A percentile compares a stretch with the other conserved stretches of the same genome.
Conservation (phyloP, 352 stramenopile genomes). For the Pythium aphanidermatum region DNA sequence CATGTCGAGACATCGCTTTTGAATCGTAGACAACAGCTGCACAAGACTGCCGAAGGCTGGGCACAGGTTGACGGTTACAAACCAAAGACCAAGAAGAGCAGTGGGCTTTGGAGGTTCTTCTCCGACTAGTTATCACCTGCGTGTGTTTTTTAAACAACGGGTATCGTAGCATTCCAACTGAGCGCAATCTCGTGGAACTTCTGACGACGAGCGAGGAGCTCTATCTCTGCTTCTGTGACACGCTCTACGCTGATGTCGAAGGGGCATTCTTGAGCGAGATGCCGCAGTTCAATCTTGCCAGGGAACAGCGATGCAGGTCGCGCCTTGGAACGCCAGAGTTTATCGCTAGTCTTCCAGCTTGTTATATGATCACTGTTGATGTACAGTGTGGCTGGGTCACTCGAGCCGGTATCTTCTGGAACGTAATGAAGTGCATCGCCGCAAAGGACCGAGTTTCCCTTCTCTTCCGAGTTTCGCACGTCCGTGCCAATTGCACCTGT, state of each 20-base stretch:
- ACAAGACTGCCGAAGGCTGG: too few species aligned
- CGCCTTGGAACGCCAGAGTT: slow-evolving; percentile 26
- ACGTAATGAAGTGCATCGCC: slow-evolving; percentile 40
- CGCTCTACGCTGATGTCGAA: too few species aligned
- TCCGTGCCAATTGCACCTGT: slow-evolving; percentile 5
- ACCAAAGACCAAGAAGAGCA: not conserved
- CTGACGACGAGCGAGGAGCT: too few species aligned
- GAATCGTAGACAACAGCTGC: too few species aligned
- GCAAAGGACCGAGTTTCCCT: slow-evolving; percentile 24
- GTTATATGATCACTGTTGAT: slow-evolving; percentile 51
- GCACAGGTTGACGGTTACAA: not conserved
- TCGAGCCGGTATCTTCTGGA: slow-evolving; percentile 2
- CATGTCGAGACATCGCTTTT: too few species aligned
- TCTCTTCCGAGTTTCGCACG: not conserved
- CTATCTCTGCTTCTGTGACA: too few species aligned
- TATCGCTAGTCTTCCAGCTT: slow-evolving; percentile 16
- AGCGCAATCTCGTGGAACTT: too few species aligned
- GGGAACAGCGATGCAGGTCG: slow-evolving; percentile 26
- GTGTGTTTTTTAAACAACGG: not conserved
- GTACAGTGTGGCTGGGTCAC: slow-evolving; percentile 21
- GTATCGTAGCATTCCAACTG: too few species aligned
- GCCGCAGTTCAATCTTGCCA: too few species aligned
- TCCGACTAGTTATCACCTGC: not conserved
- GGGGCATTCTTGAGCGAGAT: too few species aligned
- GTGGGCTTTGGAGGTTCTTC: too few species aligned